Base-by-base conservation (phyloP, 176 grass and related monocot genomes). In the Avena eriantha region DNA sequence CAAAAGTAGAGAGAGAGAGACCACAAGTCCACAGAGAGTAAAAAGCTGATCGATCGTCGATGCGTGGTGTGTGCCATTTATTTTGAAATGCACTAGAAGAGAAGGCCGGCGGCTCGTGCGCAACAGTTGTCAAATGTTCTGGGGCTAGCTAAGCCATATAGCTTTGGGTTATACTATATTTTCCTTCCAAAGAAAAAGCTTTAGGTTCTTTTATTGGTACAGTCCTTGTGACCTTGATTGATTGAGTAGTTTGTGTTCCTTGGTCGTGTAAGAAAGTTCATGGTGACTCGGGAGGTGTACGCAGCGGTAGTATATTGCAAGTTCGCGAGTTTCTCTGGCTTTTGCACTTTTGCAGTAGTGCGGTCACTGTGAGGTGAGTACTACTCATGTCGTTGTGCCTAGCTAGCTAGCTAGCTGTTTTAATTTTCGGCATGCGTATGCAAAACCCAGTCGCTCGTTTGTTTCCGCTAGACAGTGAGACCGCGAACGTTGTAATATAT, bases 121-220 rank as follows among this genome's bases (percentile, higher is more conserved):
- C 15, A 31, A 76, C 73, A 76, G 73, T 76, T 76, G 73, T 76
- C 73, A 51, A 53, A 53, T 33, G 47, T 51, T 53, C 31, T 19
- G 24, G 69, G n/a, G 57, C 56, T 39, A 39, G 45, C 23, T 29
- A 64, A 9, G 16, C 7, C 6, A 5, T 41, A 41, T 7, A 14
- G 12, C 12, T 36, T 26, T 13, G 11, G 19, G 22, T 3, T 26
- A 29, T 29, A 29, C 29, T 29, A 29, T 29, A 7, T 14, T 76
- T 76, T 53, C 73, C 48, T 18, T 76, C 10, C 6, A 76, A 76
- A 33, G 73, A 10, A 18, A 76, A 76, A 76, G 73, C 73, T 26
- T 76, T 33, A 31, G 47, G 7, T 19, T 76, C 26, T 76, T 76
- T 76, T 26, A 49, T 29, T 1, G 2, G 24, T 1, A 41, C 39